A percentile compares a stretch with the other conserved stretches of the same genome.
Conservation (phyloP, 1,284 basidiomycete species). For the Apiotrichum siamense region DNA sequence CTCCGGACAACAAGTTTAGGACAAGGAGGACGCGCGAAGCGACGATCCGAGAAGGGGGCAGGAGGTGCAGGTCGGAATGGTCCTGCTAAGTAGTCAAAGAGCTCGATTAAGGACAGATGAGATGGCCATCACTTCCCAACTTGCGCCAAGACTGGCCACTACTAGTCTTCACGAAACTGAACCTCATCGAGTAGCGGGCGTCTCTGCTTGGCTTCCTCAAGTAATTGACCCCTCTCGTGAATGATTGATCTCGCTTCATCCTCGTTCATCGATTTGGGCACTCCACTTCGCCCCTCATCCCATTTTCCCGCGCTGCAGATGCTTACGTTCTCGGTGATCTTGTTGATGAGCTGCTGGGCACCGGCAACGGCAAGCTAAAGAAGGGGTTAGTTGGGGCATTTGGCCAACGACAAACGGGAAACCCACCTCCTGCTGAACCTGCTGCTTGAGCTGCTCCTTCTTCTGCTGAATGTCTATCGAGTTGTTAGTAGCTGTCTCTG, state of each 20-base stretch:
- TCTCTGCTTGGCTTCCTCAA: too few relatives aligned
- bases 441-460: conserved; percentile 48
- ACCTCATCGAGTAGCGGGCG: background rate
- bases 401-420: too few relatives aligned
- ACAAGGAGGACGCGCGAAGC: background rate
- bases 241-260: too few relatives aligned
- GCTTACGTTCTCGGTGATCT: conserved; percentile 49
- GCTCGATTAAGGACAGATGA: too few relatives aligned
- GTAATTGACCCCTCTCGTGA: too few relatives aligned
- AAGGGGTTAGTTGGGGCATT: too few relatives aligned
- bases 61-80: too few relatives aligned
- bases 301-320: background rate
- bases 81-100: too few relatives aligned
- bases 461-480: conserved; percentile 39
- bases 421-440: conserved; percentile 44
- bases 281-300: background rate
- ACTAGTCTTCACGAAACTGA: too few relatives aligned
- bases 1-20: background rate
- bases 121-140: too few relatives aligned
- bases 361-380: conserved; percentile 46
- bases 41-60: background rate
- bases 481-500: too few relatives aligned
- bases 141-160: too few relatives aligned
- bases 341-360: conserved; percentile 47
- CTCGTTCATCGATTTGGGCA: background rate